Evolutionary conservation across 768 basidiomycete species (phyloP), one percentile per base, ranked within the genome.

Genomic region (Hericium rajendrae): DNA sequence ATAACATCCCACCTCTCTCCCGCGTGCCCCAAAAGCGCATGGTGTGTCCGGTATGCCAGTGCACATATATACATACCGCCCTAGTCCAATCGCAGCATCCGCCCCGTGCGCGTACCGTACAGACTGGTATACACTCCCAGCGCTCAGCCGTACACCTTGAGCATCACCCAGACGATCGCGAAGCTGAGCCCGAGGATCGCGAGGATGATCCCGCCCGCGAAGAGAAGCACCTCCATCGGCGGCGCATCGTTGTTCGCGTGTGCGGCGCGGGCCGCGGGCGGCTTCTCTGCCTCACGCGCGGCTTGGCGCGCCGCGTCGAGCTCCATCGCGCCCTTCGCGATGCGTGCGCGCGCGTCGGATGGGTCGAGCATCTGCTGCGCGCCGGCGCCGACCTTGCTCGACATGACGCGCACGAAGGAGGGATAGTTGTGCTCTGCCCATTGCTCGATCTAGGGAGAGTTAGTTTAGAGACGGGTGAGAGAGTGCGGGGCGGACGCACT

Each of bases 351-450:
- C 13, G 81, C 75, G 67, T 90, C 87, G 24, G 64, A 48, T 2
- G 74, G 65, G 67, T 85, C 72, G 60, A 81, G 74, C 2, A 69
- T 62, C 37, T 59, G 48, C 3, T 32, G 32, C 38, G 53, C 32
- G 39, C 49, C 40, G 16, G 49, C 49, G 18, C 59, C 59, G 10
- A 48, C 15, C 15, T 38, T 15, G 39, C 57, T 58, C 38, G 16
- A 51, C 20, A 48, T 64, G 64, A 80, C 62, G 5, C 69, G 68
- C 48, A 99, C 81, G 75, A 95, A 97, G 2, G 93, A 91, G 2
- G 95, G 95, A 73, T 91, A 99, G 70, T 94, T 78, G 63, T 85
- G 88, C 71, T 97, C 95, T 57, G 76, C 84, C 95, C 95, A 98
- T 71, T 85, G 83, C 65, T 97, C 94, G 69, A 98, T 91, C 91